Base-by-base conservation (phyloP, 1,284 basidiomycete genomes). In the Clitocybe nebularis region DNA sequence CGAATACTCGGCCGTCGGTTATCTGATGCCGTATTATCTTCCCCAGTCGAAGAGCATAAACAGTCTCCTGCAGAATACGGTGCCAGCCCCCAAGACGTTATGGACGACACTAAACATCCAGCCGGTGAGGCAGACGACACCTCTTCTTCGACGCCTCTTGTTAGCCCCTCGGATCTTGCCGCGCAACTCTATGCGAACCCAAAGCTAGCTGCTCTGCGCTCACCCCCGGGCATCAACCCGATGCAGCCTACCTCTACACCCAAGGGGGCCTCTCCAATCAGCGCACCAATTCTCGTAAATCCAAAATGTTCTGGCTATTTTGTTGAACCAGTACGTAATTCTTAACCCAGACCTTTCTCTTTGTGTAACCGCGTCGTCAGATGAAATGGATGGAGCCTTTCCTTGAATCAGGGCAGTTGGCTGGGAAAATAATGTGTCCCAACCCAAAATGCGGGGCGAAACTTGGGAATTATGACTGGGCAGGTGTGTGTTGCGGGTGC, bases 401-500 rank as follows among this genome's bases (percentile, higher is more conserved):
- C 51, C 71, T 97, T 5, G 74, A 79, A 29, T 64, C 68, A 8
- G 94, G 93, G 0, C 72, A 84, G 35, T 67, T 95, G 16, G 77
- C 81, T 0, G 95, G 95, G 3, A 94, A 93, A 71, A 87, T 99
- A 45, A 54, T 80, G 0, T 99, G 95, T 58, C 95, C 95, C 1
- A 94, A 93, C 59, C 75, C 80, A 52, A 92, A 89, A 59, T 99
- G 95, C 55, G 76, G 77, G 0, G 81, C 79, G 13, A 99, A 99
- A 67, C 75, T 99, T 17, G 95, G 95, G 3, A 95, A 88, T 59
- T 99, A 86, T 59, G 93, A 96, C 62, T 99, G 95, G 95, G 92
- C 94, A 3, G 95, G 95, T 0, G 83, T 91, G 35, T 82, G 87
- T 59, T 97, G 93, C 62, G 88, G 88, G 16, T 97, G 93, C 58